Conservation (phyloP, 108 stramenopile species). For the Nitzschia sp. region DNA sequence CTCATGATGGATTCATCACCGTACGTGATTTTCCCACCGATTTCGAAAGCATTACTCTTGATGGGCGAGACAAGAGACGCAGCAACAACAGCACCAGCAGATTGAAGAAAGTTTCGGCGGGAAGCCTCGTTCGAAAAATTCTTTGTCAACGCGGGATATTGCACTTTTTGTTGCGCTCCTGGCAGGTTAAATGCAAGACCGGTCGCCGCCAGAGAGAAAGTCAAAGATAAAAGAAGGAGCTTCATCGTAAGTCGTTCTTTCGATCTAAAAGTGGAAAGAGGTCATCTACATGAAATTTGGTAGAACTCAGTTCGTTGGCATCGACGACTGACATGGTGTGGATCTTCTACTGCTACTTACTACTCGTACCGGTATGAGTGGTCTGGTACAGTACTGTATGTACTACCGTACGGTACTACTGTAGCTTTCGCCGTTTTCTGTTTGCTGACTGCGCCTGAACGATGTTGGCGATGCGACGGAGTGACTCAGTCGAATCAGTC, state of each 20-base stretch:
- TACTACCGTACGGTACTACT: too few species aligned
- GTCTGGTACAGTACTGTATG: too few species aligned
- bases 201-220: not conserved
- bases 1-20: constrained; percentile 59
- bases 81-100: not conserved
- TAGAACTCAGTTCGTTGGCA: too few species aligned
- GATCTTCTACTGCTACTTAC: too few species aligned
- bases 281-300: too few species aligned
- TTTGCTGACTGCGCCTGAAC: too few species aligned
- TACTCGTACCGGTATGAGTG: too few species aligned
- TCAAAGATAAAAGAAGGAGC: not conserved
- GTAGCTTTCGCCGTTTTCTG: too few species aligned
- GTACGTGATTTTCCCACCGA: constrained; percentile 45
- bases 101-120: constrained; percentile 14
- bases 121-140: not conserved
- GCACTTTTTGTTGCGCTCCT: not conserved
- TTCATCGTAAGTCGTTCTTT: not conserved
- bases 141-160: not conserved
- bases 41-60: constrained; percentile 4
- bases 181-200: not conserved
- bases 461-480: too few species aligned
- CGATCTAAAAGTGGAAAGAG: not conserved
- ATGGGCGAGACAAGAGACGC: not conserved
- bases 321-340: too few species aligned
- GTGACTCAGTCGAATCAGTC: too few species aligned